Evolutionary conservation across 805 yeast genomes (phyloP).

Genomic region (Ogataea zsoltii): DNA sequence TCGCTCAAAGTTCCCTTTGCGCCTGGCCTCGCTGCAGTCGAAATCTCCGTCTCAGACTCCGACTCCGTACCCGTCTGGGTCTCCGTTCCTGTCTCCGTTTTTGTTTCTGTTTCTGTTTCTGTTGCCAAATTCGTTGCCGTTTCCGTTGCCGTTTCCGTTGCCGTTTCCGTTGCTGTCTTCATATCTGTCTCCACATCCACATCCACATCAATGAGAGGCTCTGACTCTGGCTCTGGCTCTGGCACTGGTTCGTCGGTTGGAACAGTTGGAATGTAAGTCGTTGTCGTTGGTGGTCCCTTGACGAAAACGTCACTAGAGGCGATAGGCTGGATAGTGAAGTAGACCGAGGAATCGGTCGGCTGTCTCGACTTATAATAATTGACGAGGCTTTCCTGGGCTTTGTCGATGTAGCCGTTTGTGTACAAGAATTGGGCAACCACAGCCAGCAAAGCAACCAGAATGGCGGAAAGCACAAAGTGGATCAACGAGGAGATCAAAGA

Average conservation of each 20-base stretch:
- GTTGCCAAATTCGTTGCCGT: neutral
- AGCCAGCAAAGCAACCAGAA: constrained; percentile 27
- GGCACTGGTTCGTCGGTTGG: constrained; percentile 9
- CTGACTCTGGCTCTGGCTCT: neutral
- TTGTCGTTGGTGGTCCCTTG: constrained; percentile 21
- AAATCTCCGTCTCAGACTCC: neutral
- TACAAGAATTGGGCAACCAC: constrained; percentile 30
- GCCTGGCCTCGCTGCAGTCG: constrained; percentile 1
- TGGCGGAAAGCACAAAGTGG: constrained; percentile 27
- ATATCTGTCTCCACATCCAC: neutral
- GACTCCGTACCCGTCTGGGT: neutral
- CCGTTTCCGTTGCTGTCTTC: neutral
- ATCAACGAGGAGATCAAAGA: constrained; percentile 34
- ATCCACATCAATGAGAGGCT: neutral
- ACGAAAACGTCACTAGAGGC: constrained; percentile 22
- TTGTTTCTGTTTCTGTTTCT: neutral
- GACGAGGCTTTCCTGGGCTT: constrained; percentile 21
- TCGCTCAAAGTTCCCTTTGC: neutral
- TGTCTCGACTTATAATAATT: constrained; percentile 26
- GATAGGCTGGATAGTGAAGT: constrained; percentile 36
- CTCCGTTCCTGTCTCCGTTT: neutral
- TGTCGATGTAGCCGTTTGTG: constrained; percentile 30
- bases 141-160: neutral
- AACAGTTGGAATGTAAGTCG: constrained; percentile 20
- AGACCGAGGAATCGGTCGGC: constrained; percentile 34